phyloP scores from a whole-genome alignment of 176 grass and related monocot species.

The Eremochloa ophiuroides region DNA sequence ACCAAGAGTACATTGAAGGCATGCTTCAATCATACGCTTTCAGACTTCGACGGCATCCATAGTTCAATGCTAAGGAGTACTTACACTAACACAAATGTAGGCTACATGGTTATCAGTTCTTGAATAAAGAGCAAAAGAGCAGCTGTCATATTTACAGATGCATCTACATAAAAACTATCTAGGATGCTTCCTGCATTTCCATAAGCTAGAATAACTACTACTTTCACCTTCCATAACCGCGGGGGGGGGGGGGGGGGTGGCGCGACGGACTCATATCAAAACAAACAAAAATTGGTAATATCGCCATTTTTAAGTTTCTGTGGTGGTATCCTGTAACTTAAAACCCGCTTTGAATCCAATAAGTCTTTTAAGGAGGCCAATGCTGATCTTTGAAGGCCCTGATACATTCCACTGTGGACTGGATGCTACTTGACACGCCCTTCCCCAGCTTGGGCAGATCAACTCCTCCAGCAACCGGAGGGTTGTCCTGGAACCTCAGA shows the following conservation, averaged over 20 bases:
- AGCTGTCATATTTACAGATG: constrained; percentile 8
- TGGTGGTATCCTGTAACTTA: neutral
- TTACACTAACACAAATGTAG: neutral
- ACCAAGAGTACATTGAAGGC: neutral
- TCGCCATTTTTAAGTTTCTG: neutral
- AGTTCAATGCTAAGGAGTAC: neutral
- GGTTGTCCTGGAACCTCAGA: constrained; percentile 36
- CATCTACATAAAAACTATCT: neutral
- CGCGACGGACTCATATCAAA: constrained; percentile 6
- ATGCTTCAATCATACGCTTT: neutral
- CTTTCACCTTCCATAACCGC: neutral
- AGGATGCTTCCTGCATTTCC: neutral
- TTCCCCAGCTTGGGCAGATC: constrained; percentile 52
- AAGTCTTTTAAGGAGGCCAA: constrained; percentile 40
- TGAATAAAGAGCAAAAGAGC: neutral
- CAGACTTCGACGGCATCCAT: neutral
- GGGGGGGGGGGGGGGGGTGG: too few relatives aligned
- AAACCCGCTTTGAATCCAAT: neutral
- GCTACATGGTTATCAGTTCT: neutral
- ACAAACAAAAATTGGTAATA: neutral
- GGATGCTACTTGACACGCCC: constrained; percentile 47
- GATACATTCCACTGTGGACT: constrained; percentile 55
- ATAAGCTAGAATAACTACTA: neutral
- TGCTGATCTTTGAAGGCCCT: constrained; percentile 67
- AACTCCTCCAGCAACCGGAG: constrained; percentile 34